Percentiles rank a stretch among this genome's conserved stretches.
Conservation (phyloP, 805 yeast species). For the Starmerella vaccinii region DNA sequence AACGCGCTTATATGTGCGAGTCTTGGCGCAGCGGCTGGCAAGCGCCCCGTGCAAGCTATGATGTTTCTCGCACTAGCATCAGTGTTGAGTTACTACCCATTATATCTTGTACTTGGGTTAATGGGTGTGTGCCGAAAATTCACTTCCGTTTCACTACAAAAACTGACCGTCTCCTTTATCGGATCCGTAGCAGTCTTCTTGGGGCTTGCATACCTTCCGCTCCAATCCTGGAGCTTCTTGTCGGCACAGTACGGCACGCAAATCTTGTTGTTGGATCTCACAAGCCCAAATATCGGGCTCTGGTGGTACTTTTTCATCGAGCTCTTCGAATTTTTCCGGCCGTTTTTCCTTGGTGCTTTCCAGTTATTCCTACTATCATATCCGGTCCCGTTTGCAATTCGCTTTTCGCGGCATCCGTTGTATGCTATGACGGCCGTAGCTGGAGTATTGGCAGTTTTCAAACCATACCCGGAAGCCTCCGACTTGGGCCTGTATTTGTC, state of each 20-base stretch:
- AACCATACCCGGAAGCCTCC: slow-evolving; percentile 76
- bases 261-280: slow-evolving; percentile 54
- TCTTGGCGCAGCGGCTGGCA: slow-evolving; percentile 37
- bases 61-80: slow-evolving; percentile 51
- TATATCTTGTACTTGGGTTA: slow-evolving; percentile 53
- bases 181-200: slow-evolving; percentile 19
- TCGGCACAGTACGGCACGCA: slow-evolving; percentile 42
- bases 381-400: slow-evolving; percentile 60
- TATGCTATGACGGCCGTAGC: slow-evolving; percentile 42
- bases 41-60: slow-evolving; percentile 38
- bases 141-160: not conserved
- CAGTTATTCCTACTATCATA: slow-evolving; percentile 61
- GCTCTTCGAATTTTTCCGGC: slow-evolving; percentile 79
- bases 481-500: slow-evolving; percentile 54
- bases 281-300: slow-evolving; percentile 75
- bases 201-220: slow-evolving; percentile 25
- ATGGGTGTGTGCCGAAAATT: slow-evolving; percentile 25
- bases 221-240: slow-evolving; percentile 37
- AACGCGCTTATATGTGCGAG: slow-evolving; percentile 46
- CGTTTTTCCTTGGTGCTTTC: slow-evolving; percentile 75
- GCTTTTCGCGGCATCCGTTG: slow-evolving; percentile 51
- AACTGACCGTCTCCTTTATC: slow-evolving; percentile 17
- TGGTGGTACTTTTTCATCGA: slow-evolving; percentile 99
- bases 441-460: slow-evolving; percentile 55
- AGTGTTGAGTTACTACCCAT: slow-evolving; percentile 53